Evolutionary conservation across 257 asterid genomes (phyloP).

Genomic region (Galeopsis tetrahit): DNA sequence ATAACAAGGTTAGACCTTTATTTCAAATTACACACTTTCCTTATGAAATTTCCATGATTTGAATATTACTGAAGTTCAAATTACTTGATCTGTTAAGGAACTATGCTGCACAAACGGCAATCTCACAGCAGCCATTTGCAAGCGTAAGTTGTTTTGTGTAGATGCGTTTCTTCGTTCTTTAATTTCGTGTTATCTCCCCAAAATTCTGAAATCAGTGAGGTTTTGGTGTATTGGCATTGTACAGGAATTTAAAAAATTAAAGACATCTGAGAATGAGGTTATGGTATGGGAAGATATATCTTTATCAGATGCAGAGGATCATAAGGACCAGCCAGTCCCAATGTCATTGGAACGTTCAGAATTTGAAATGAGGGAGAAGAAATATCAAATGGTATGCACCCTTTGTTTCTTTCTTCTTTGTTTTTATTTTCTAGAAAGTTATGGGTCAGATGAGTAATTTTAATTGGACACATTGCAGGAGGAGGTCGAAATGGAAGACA

Average conservation of each 20-base stretch:
- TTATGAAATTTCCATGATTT: not conserved
- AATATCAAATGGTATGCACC: constrained; percentile 50
- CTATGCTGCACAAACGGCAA: constrained; percentile 64
- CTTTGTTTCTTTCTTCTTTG: not conserved
- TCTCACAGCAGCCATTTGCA: constrained; percentile 40
- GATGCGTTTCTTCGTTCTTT: not conserved
- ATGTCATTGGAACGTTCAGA: constrained; percentile 72
- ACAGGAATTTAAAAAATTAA: constrained; percentile 49
- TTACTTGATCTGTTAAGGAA: constrained; percentile 44
- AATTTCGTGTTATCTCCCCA: not conserved
- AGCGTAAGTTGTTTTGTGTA: constrained; percentile 40
- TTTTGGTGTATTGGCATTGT: not conserved
- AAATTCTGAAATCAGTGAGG: not conserved
- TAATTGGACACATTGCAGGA: constrained; percentile 20
- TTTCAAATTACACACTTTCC: constrained; percentile 13
- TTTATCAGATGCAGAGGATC: constrained; percentile 49
- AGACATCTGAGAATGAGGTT: constrained; percentile 39
- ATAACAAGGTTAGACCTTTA: constrained; percentile 54
- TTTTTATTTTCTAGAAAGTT: not conserved
- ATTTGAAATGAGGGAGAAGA: constrained; percentile 38
- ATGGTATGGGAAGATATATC: constrained; percentile 55
- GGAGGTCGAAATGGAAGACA: constrained; percentile 67
- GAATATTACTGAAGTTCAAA: constrained; percentile 30
- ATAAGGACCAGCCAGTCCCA: constrained; percentile 71
- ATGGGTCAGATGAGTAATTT: not conserved